Percentiles rank a stretch among this genome's conserved stretches.
Conservation (phyloP, 192 early-diverging fungal species). For the Coemansia pectinata region DNA sequence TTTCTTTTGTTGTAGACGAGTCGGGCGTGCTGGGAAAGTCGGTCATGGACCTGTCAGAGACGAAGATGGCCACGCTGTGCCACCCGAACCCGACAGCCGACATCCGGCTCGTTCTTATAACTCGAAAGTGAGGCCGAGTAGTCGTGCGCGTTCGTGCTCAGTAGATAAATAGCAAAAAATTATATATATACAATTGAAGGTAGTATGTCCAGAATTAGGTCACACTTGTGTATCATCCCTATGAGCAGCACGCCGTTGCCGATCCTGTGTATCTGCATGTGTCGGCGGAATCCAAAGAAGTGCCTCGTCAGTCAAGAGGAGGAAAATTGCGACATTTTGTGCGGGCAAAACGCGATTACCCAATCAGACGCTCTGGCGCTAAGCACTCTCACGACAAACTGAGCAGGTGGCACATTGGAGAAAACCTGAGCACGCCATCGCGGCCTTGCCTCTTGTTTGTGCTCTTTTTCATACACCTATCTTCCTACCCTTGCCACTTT, state of each 20-base stretch:
- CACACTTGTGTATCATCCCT: background rate
- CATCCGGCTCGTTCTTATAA: conserved; percentile 45
- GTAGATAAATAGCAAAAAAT: background rate
- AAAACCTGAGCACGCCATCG: background rate
- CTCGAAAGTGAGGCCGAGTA: conserved; percentile 30
- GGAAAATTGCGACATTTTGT: conserved; percentile 9
- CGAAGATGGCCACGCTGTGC: conserved; percentile 37
- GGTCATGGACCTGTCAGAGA: conserved; percentile 41
- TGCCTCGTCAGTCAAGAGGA: background rate
- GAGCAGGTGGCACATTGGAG: background rate
- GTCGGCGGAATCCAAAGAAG: background rate
- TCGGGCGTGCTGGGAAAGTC: conserved; percentile 44
- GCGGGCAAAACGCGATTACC: background rate
- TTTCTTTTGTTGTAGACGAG: conserved; percentile 25
- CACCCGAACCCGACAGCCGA: conserved; percentile 33
- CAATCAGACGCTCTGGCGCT: background rate
- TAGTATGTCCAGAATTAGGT: background rate
- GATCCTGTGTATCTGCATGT: background rate
- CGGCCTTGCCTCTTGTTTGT: background rate
- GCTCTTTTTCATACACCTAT: background rate
- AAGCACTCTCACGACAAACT: background rate
- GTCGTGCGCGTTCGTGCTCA: background rate
- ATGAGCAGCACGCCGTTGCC: background rate
- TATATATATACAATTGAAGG: background rate
- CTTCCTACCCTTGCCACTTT: background rate